These are phyloP conservation scores for Vanrija pseudolonga DNA, from an alignment of 1,284 basidiomycete genomes.

Conservation along the genomic window DNA sequence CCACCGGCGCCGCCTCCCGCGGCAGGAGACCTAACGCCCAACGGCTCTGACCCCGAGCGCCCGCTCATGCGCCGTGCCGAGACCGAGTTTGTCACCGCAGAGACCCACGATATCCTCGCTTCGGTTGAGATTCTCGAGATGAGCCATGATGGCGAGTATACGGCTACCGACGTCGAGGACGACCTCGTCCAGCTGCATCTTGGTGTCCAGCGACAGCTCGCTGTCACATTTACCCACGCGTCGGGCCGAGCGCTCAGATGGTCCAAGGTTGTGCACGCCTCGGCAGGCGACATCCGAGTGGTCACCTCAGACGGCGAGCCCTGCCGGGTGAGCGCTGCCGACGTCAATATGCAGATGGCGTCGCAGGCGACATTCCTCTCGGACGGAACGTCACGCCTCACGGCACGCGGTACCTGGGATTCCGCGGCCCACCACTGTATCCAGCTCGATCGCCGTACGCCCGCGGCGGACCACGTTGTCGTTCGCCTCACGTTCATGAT, in stretches of 20 bases:
- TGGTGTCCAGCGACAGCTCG: constrained; percentile 81
- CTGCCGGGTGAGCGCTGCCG: constrained; percentile 66
- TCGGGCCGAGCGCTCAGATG: constrained; percentile 86
- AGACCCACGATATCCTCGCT: constrained; percentile 82
- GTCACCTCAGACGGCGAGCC: constrained; percentile 77
- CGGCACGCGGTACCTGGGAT: constrained; percentile 81
- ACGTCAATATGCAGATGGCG: constrained; percentile 61
- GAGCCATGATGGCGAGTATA: constrained; percentile 75
- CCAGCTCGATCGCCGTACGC: constrained; percentile 80
- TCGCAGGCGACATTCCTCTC: constrained; percentile 68
- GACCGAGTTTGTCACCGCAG: constrained; percentile 83
- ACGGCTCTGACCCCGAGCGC: constrained; percentile 2
- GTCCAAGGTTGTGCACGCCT: constrained; percentile 58
- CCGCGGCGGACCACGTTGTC: constrained; percentile 70
- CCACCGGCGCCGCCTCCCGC: neutral
- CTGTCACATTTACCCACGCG: constrained; percentile 73
- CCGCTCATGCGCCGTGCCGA: constrained; percentile 84
- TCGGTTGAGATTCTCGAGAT: constrained; percentile 85
- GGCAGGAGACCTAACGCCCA: neutral
- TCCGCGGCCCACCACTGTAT: constrained; percentile 84
- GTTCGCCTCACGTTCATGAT: constrained; percentile 73
- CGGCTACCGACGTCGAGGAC: constrained; percentile 76
- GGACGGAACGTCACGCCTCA: constrained; percentile 72
- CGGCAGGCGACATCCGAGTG: constrained; percentile 64
- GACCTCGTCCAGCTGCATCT: constrained; percentile 87